A percentile compares a stretch with the other conserved stretches of the same genome.
Conservation (phyloP, 2,329 filamentous ascomycete species). For the Amauroascus niger region DNA sequence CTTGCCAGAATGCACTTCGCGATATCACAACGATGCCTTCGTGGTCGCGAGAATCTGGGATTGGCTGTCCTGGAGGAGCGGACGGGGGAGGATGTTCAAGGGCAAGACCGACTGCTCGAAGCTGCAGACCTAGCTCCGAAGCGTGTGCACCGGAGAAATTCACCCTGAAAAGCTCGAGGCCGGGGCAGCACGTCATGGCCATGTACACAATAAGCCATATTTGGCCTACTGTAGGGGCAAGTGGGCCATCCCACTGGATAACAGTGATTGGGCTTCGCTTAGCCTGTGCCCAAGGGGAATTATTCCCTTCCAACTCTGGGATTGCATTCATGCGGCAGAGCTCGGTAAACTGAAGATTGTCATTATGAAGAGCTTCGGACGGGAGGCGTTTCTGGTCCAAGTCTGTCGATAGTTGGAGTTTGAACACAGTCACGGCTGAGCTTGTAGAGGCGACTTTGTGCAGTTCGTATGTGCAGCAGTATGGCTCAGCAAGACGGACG, state of each 20-base stretch:
- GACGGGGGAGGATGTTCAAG: slow-evolving; percentile 31
- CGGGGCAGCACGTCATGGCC: slow-evolving; percentile 26
- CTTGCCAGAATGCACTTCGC: slow-evolving; percentile 57
- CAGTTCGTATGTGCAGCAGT: slow-evolving; percentile 20
- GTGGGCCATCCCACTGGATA: slow-evolving; percentile 27
- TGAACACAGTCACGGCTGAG: slow-evolving; percentile 12
- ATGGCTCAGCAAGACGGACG: slow-evolving; percentile 20
- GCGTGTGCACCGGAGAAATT: slow-evolving; percentile 25
- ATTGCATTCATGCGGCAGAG: slow-evolving; percentile 19
- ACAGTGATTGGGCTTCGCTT: slow-evolving; percentile 25
- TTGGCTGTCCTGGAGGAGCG: slow-evolving; percentile 14
- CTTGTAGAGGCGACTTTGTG: slow-evolving; percentile 7
- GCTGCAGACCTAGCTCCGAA: slow-evolving; percentile 23
- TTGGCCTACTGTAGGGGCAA: slow-evolving; percentile 28
- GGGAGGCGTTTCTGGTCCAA: slow-evolving; percentile 17
- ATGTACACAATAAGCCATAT: slow-evolving; percentile 35
- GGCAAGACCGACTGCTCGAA: slow-evolving; percentile 35
- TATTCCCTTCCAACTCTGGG: slow-evolving; percentile 25
- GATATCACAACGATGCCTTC: slow-evolving; percentile 41
- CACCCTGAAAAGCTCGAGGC: slow-evolving; percentile 30
- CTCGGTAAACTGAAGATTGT: slow-evolving; percentile 26
- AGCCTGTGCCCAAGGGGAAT: slow-evolving; percentile 33
- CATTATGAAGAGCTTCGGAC: slow-evolving; percentile 24
- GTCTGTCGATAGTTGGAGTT: slow-evolving; percentile 17
- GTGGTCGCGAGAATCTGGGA: slow-evolving; percentile 27